Conservation (phyloP, 805 yeast genomes). For the Saccharomyces kudriavzevii region DNA sequence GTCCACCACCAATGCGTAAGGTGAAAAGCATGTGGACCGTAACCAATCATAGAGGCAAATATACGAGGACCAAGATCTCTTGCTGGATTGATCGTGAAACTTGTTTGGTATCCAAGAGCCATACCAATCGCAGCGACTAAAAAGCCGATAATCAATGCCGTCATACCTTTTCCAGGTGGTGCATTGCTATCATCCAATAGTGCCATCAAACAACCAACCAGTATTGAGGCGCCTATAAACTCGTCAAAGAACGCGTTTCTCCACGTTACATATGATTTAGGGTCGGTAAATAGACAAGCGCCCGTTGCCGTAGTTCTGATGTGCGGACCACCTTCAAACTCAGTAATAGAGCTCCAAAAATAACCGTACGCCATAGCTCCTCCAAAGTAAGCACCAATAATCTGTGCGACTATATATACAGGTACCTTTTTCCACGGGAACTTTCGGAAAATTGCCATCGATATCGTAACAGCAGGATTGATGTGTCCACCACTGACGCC, state of each 20-base stretch:
- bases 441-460: slow-evolving; percentile 37
- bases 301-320: slow-evolving; percentile 26
- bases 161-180: slow-evolving; percentile 32
- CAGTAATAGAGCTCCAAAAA: slow-evolving; percentile 29
- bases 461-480: slow-evolving; percentile 41
- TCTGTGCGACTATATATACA: slow-evolving; percentile 35
- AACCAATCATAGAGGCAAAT: slow-evolving; percentile 37
- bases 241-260: slow-evolving; percentile 38
- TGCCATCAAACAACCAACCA: slow-evolving; percentile 37
- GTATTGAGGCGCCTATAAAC: slow-evolving; percentile 34
- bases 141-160: slow-evolving; percentile 37
- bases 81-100: slow-evolving; percentile 42
- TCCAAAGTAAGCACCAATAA: slow-evolving; percentile 38
- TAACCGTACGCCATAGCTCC: slow-evolving; percentile 37
- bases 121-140: slow-evolving; percentile 37
- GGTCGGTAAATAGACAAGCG: slow-evolving; percentile 38
- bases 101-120: slow-evolving; percentile 39
- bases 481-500: slow-evolving; percentile 44
- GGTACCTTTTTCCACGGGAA: slow-evolving; percentile 42
- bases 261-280: slow-evolving; percentile 30
- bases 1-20: slow-evolving; percentile 29
- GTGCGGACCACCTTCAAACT: slow-evolving; percentile 10
- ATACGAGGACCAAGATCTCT: slow-evolving; percentile 43
- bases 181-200: slow-evolving; percentile 37
- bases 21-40: slow-evolving; percentile 20